A percentile compares a stretch with the other conserved stretches of the same genome.
Conservation (phyloP, 225 moss, liverwort and hornwort genomes). For the Pseudoscleropodium purum region DNA sequence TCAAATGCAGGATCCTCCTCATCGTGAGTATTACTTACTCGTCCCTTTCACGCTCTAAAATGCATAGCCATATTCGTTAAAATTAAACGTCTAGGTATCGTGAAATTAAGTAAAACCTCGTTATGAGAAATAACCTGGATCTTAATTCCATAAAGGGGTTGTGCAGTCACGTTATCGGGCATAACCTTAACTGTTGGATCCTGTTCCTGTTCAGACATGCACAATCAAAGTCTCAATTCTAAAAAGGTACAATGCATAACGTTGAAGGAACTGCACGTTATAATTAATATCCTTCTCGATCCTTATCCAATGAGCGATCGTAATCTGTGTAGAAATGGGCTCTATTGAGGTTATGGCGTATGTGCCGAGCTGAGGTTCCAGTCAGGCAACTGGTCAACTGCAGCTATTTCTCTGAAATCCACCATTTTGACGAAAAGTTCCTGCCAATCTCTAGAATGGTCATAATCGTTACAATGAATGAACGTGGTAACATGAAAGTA, state of each 20-base stretch:
- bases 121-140: not conserved
- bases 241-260: no score
- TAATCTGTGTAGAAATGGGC: not conserved
- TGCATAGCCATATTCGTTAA: not conserved
- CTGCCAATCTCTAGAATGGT: not conserved
- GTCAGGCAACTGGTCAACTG: not conserved
- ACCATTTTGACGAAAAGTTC: not conserved
- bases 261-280: not conserved
- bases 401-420: not conserved
- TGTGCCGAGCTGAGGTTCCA: not conserved
- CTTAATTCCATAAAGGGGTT: not conserved
- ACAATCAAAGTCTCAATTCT: not conserved
- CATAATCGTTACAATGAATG: not conserved
- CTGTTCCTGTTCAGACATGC: not conserved
- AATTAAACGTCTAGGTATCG: not conserved
- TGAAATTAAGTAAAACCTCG: not conserved
- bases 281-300: not conserved
- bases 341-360: not conserved
- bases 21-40: not conserved
- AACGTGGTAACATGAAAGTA: not conserved
- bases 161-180: not conserved
- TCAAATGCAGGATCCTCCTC: not conserved
- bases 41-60: not conserved
- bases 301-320: no score
- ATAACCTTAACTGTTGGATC: not conserved